Evolutionary conservation across 345 rosid genomes (phyloP).

Genomic region (Eucalyptus curtisii): DNA sequence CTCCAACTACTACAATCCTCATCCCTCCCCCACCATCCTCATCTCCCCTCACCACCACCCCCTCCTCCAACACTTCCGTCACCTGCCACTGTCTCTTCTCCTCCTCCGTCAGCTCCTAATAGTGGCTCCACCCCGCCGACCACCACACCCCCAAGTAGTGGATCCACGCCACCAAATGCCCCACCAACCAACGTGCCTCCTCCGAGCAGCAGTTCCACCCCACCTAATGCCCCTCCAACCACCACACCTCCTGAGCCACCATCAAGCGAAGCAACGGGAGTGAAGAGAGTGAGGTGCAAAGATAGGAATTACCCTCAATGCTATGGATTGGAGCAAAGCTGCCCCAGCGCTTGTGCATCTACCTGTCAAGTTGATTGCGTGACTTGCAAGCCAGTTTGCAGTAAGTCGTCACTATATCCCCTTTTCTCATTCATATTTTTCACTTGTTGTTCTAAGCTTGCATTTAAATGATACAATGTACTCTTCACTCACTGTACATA

Average conservation of each 20-base stretch:
- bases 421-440: not conserved
- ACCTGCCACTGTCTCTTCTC: too few relatives aligned
- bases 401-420: constrained; percentile 5
- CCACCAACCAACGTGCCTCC: not conserved
- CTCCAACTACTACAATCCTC: not conserved
- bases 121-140: not conserved
- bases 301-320: constrained; percentile 22
- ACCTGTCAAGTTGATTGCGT: constrained; percentile 47
- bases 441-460: not conserved
- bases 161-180: not conserved
- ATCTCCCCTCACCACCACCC: too few relatives aligned
- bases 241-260: not conserved
- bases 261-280: constrained; percentile 10
- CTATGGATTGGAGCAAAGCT: constrained; percentile 17
- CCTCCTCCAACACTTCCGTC: too few relatives aligned
- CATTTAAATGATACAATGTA: not conserved
- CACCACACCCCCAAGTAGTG: not conserved
- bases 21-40: too few relatives aligned
- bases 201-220: not conserved
- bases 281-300: constrained; percentile 19
- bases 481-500: not conserved
- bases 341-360: constrained; percentile 38
- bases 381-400: constrained; percentile 53
- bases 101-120: not conserved
- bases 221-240: not conserved